Conservation (phyloP, 2,329 filamentous ascomycete genomes). For the Talaromyces rugulosus region DNA sequence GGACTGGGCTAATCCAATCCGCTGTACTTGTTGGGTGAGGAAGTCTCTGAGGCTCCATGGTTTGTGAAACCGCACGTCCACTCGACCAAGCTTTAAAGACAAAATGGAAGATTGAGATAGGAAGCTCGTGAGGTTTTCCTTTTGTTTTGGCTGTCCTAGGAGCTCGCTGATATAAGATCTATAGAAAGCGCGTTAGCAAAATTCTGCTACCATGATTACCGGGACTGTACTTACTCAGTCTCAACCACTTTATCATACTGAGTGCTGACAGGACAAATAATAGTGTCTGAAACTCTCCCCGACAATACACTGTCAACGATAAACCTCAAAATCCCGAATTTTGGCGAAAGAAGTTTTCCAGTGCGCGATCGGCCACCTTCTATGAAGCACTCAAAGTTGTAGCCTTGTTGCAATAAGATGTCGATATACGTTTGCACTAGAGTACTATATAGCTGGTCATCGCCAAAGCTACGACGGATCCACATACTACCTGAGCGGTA, state of each 20-base stretch:
- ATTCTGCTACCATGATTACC: neutral
- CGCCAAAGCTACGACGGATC: slow-evolving; percentile 87
- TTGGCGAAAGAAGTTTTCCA: slow-evolving; percentile 87
- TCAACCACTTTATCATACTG: slow-evolving; percentile 99
- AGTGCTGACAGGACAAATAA: slow-evolving; percentile 92
- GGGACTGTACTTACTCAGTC: slow-evolving; percentile 58
- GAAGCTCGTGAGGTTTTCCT: slow-evolving; percentile 88
- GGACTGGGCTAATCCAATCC: slow-evolving; percentile 44
- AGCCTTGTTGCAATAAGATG: slow-evolving; percentile 81
- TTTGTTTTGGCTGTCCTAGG: slow-evolving; percentile 88
- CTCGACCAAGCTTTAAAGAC: slow-evolving; percentile 80
- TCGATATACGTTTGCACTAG: slow-evolving; percentile 97
- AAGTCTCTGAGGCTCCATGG: slow-evolving; percentile 88
- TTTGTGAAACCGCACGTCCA: slow-evolving; percentile 94
- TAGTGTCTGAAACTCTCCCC: slow-evolving; percentile 80
- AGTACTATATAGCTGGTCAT: slow-evolving; percentile 83
- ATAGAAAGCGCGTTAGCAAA: slow-evolving; percentile 13
- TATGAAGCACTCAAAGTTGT: slow-evolving; percentile 96
- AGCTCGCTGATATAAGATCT: slow-evolving; percentile 89
- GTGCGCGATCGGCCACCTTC: slow-evolving; percentile 91
- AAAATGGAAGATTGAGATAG: slow-evolving; percentile 84
- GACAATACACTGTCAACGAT: slow-evolving; percentile 86
- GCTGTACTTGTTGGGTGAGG: slow-evolving; percentile 68
- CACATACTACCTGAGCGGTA: slow-evolving; percentile 70
- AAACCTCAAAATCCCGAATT: slow-evolving; percentile 92